Evolutionary conservation across 306 rosid species (phyloP), one percentile per base, ranked within the genome.

Genomic region (Psophocarpus tetragonolobus): DNA sequence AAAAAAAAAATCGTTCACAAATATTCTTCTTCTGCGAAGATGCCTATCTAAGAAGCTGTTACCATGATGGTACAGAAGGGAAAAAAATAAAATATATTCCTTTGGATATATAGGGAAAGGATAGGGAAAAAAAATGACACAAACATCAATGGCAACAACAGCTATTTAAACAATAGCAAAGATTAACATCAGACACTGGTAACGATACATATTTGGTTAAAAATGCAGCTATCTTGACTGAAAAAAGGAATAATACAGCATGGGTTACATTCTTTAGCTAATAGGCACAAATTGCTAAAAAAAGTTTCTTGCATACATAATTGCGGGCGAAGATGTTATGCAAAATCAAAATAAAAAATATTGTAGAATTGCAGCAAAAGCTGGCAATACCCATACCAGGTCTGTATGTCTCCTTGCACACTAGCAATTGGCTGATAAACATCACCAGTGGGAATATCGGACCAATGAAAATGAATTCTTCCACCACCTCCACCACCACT

Each of bases 401-500:
- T 80, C 65, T 77, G 65, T 73, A 96, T 91, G 82, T 39, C 84
- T 74, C 99, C 99, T 56, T 86, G 56, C 82, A 96, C 93, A 63
- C 42, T 84, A 79, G 99, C 99, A 81, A 96, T 90, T 75, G 99
- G 96, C 94, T 82, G 94, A 85, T 92, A 96, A 65, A 90, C 93
- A 86, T 96, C 98, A 80, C 99, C 99, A 15, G 90, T 91, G 45
- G 99, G 92, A 83, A 96, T 91, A 82, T 90, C 88, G 35, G 93
- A 89, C 99, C 99, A 96, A 79, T 96, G 98, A 78, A 96, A 92
- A 82, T 96, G 99, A 85, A 96, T 85, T 88, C 98, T 88, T 77
- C 99, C 99, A 26, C 99, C 99, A 78, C 99, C 98, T 12, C 99
- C 99, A 35, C 97, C 99, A 50, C 99, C 99, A 15, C 90, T 74